Evolutionary conservation across 1,284 basidiomycete genomes (phyloP), one percentile per base, ranked within the genome.

Genomic region (Marasmius fiardii): DNA sequence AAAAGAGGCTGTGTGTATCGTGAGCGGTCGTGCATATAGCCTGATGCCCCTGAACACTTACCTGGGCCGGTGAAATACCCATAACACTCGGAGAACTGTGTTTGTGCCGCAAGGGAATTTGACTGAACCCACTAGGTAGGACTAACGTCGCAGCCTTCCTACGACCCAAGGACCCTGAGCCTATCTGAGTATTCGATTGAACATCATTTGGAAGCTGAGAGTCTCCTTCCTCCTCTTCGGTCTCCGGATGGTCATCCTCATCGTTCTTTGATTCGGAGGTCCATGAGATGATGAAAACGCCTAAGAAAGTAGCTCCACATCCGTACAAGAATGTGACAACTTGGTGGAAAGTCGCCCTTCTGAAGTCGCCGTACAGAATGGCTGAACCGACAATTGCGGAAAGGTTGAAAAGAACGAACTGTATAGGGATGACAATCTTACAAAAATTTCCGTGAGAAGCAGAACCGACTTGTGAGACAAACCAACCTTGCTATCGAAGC

Each of bases 321-420:
- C 90, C 90, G 67, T 93, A 93, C 26, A 92, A 63, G 69, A 94
- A 95, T n/a, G 88, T 92, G 55, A 95, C 78, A 60, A 95, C 81
- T 64, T 90, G 82, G 66, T 95, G 89, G 67, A 93, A 88, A 12
- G 81, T 80, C 12, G 90, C 85, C 57, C 81, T 83, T 59, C 85
- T 81, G 73, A 99, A 98, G 70, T 98, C 96, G 33, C 92, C 88
- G 67, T 96, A 99, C 2, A 98, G 80, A 20, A 98, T 90, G 0
- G 94, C 93, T 3, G 92, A 95, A 23, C 95, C 95, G 45, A 93
- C 76, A 61, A 99, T 96, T 3, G 93, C 93, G 41, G 88, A 90
- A 20, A 94, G 75, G 45, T 86, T 92, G 71, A 92, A 92, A 58
- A 96, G 80, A 41, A 97, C 94, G 69, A 98, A 99, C 75, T 98